These are phyloP conservation scores for Fusarium zealandicum DNA, from an alignment of 2,329 filamentous ascomycete species.

Conservation along the genomic window DNA sequence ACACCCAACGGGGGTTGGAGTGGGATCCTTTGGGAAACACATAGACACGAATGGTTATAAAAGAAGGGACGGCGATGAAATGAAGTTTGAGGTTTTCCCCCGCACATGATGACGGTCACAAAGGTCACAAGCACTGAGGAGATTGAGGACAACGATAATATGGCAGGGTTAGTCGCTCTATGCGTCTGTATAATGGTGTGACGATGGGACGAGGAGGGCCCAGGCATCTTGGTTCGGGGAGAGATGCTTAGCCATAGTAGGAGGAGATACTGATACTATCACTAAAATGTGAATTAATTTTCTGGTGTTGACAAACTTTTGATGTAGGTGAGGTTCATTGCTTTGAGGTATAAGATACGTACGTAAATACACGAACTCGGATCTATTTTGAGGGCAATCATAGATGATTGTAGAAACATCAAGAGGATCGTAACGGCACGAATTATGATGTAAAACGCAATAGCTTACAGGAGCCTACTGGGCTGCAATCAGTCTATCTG, in stretches of 20 bases:
- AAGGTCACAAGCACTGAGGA: not conserved
- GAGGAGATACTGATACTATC: not conserved
- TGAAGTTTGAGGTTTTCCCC: conserved; percentile 6
- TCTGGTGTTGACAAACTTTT: not conserved
- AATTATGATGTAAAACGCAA: too few relatives aligned
- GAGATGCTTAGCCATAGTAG: not conserved
- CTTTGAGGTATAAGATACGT: too few relatives aligned
- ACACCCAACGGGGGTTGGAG: conserved; percentile 14
- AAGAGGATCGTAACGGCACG: too few relatives aligned
- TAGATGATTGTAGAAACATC: too few relatives aligned
- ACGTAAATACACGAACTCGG: too few relatives aligned
- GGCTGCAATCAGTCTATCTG: too few relatives aligned
- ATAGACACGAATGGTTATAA: conserved; percentile 32
- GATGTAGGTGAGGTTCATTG: not conserved
- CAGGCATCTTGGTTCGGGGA: not conserved
- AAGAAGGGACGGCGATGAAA: conserved; percentile 23
- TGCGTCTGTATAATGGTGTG: too few relatives aligned
- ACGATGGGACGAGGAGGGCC: too few relatives aligned
- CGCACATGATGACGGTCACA: not conserved
- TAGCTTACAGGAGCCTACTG: too few relatives aligned
- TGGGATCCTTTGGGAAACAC: conserved; percentile 29
- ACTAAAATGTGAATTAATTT: not conserved
- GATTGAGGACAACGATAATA: not conserved
- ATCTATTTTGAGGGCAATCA: too few relatives aligned
- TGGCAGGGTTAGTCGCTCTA: not conserved